A percentile compares a stretch with the other conserved stretches of the same genome.
These are phyloP conservation scores for Phalaenopsis hybrid DNA, from an alignment of 116 monocot species.

Conservation along the genomic window DNA sequence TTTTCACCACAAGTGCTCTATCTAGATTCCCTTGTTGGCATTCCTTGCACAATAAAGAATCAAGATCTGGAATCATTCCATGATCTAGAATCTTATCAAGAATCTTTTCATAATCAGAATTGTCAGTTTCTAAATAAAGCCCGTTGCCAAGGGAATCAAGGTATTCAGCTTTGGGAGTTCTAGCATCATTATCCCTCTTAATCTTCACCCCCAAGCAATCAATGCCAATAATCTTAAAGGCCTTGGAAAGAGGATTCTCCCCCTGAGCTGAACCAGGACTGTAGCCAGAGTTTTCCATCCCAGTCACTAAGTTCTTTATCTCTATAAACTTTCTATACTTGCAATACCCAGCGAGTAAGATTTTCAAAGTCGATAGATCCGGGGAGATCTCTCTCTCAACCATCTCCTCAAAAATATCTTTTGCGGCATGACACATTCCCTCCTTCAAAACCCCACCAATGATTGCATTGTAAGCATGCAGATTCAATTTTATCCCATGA, in stretches of 20 bases:
- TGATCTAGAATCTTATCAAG: slow-evolving; percentile 41
- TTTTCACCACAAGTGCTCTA: slow-evolving; percentile 29
- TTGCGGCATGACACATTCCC: slow-evolving; percentile 46
- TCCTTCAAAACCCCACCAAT: slow-evolving; percentile 60
- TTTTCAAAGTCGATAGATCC: slow-evolving; percentile 52
- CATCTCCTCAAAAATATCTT: slow-evolving; percentile 61
- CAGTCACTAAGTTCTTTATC: slow-evolving; percentile 30
- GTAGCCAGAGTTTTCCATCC: slow-evolving; percentile 35
- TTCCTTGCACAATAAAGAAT: slow-evolving; percentile 28
- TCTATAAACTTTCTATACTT: slow-evolving; percentile 67
- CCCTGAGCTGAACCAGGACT: slow-evolving; percentile 16
- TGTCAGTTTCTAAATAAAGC: slow-evolving; percentile 69
- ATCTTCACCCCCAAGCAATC: slow-evolving; percentile 57
- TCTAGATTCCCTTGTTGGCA: slow-evolving; percentile 35
- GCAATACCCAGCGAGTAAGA: slow-evolving; percentile 79
- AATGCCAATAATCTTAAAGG: slow-evolving; percentile 59
- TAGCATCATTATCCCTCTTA: slow-evolving; percentile 59
- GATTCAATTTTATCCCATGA: slow-evolving; percentile 40
- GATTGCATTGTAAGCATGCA: slow-evolving; percentile 66
- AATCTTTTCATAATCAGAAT: slow-evolving; percentile 41
- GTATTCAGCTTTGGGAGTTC: slow-evolving; percentile 64
- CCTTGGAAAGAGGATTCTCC: slow-evolving; percentile 58
- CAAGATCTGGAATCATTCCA: slow-evolving; percentile 53
- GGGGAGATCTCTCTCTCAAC: slow-evolving; percentile 35
- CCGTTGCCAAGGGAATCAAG: slow-evolving; percentile 92